Conservation (phyloP, 306 rosid species). For the Nissolia schottii region DNA sequence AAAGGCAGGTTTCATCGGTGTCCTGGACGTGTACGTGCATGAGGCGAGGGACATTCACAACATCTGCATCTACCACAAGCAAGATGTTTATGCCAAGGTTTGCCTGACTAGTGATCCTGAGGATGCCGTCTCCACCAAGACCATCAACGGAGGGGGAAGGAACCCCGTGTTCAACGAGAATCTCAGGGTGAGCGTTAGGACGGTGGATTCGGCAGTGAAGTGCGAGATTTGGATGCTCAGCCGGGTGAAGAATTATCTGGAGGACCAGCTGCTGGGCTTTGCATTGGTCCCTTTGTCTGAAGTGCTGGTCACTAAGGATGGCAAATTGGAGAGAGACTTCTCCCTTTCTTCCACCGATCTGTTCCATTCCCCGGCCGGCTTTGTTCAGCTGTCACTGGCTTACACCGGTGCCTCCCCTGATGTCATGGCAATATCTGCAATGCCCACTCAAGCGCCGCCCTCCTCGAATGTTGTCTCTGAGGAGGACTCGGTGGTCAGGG, state of each 20-base stretch:
- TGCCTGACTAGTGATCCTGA: conserved; percentile 67
- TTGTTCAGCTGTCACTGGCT: conserved; percentile 63
- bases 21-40: conserved; percentile 66
- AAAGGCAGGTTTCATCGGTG: conserved; percentile 55
- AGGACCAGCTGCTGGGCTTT: conserved; percentile 93
- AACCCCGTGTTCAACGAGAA: conserved; percentile 87
- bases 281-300: conserved; percentile 83
- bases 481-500: conserved; percentile 47
- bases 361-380: conserved; percentile 90
- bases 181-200: conserved; percentile 51
- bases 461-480: conserved; percentile 22
- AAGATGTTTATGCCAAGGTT: conserved; percentile 94
- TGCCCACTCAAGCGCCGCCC: conserved; percentile 15
- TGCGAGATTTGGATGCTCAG: conserved; percentile 99
- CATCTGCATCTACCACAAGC: conserved; percentile 96
- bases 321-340: conserved; percentile 85
- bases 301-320: conserved; percentile 46
- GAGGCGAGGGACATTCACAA: conserved; percentile 91
- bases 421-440: conserved; percentile 44
- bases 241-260: conserved; percentile 93
- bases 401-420: conserved; percentile 73
- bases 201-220: conserved; percentile 59
- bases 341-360: conserved; percentile 87
- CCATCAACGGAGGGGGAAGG: conserved; percentile 90
- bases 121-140: conserved; percentile 60